Conservation (phyloP, 2,329 filamentous ascomycete genomes). For the Chrysoporthe cubensis region DNA sequence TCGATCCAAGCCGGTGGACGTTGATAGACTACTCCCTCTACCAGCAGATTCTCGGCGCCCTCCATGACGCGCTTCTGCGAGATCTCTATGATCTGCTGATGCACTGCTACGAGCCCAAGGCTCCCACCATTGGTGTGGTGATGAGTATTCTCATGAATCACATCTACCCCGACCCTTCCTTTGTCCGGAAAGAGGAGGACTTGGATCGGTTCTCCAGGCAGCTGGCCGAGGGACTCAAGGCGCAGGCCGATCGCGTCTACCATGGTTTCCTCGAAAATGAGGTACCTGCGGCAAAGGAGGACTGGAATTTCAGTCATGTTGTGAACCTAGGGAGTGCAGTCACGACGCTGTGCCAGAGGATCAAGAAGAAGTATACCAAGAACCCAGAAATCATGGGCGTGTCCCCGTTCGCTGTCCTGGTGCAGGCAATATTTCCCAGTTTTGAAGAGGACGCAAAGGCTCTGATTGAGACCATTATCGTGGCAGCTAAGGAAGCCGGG, state of each 20-base stretch:
- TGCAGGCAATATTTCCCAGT: slow-evolving; percentile 82
- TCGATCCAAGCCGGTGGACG: slow-evolving; percentile 67
- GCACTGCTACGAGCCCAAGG: slow-evolving; percentile 86
- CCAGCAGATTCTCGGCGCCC: slow-evolving; percentile 71
- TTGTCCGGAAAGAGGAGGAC: slow-evolving; percentile 71
- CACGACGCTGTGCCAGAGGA: slow-evolving; percentile 81
- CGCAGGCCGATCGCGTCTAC: slow-evolving; percentile 80
- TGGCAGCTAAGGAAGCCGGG: slow-evolving; percentile 68
- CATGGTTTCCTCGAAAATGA: slow-evolving; percentile 76
- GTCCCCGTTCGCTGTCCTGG: slow-evolving; percentile 68
- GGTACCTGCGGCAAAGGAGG: slow-evolving; percentile 77
- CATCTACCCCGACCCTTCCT: slow-evolving; percentile 77
- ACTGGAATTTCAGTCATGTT: slow-evolving; percentile 91
- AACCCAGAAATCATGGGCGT: slow-evolving; percentile 85
- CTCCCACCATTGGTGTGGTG: slow-evolving; percentile 77
- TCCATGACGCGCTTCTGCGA: slow-evolving; percentile 82
- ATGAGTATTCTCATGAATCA: slow-evolving; percentile 83
- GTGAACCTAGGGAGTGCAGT: slow-evolving; percentile 87
- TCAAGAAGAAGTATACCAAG: slow-evolving; percentile 89
- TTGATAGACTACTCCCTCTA: slow-evolving; percentile 71
- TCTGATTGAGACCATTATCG: slow-evolving; percentile 80
- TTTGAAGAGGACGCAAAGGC: slow-evolving; percentile 90
- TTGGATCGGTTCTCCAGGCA: slow-evolving; percentile 72
- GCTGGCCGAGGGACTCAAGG: slow-evolving; percentile 71
- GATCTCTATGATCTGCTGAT: slow-evolving; percentile 89